Conservation (phyloP, 2,329 filamentous ascomycete genomes). For the Raffaelea arxii region DNA sequence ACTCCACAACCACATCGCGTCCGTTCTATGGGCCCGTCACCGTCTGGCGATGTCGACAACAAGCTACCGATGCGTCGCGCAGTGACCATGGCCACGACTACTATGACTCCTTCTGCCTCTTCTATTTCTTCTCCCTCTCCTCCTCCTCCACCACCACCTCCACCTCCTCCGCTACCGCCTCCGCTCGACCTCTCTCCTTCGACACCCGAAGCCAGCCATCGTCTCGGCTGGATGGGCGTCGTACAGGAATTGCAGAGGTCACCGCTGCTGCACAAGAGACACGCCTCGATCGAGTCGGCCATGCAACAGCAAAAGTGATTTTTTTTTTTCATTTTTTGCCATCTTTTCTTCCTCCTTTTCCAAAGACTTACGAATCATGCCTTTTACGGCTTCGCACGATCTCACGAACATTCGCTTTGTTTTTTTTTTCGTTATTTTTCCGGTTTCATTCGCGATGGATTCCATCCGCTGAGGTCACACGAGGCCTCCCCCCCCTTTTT, state of each 20-base stretch:
- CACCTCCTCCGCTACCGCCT: constrained; percentile 18
- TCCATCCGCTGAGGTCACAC: too few relatives aligned
- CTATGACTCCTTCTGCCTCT: background rate
- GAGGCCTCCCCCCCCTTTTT: too few relatives aligned
- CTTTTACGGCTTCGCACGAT: background rate
- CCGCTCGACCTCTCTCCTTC: constrained; percentile 13
- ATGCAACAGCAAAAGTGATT: constrained; percentile 28
- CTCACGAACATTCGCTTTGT: background rate
- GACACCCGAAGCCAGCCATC: constrained; percentile 36
- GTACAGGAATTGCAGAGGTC: constrained; percentile 53
- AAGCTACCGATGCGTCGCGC: constrained; percentile 41
- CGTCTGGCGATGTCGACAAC: constrained; percentile 31
- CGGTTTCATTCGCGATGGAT: background rate
- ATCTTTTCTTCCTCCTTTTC: background rate
- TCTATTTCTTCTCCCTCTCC: background rate
- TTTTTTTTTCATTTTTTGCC: background rate
- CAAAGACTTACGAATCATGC: background rate
- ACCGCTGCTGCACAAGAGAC: constrained; percentile 50
- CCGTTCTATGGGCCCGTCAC: constrained; percentile 16
- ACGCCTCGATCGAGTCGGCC: constrained; percentile 51
- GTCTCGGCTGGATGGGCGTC: constrained; percentile 52
- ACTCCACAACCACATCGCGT: constrained; percentile 3
- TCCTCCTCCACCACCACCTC: background rate
- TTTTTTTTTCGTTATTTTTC: background rate
- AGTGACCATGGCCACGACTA: constrained; percentile 33